Evolutionary conservation across 2,329 filamentous ascomycete genomes (phyloP).

Genomic region (Fusarium newnesense): DNA sequence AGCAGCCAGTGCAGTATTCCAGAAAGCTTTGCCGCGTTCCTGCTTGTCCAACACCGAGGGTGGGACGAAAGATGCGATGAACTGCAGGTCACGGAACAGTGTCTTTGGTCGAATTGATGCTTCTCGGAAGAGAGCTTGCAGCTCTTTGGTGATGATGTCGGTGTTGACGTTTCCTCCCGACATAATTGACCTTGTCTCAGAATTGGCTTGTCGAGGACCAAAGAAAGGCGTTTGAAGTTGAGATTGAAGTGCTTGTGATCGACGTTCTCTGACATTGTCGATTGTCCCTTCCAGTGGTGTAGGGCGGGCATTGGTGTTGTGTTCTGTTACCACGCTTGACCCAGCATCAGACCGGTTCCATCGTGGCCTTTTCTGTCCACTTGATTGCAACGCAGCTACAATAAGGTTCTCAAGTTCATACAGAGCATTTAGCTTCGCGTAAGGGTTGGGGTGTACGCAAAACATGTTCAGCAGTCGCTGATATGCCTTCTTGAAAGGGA

Average conservation of each 20-base stretch:
- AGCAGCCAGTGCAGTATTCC: constrained; percentile 88
- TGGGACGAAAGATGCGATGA: constrained; percentile 74
- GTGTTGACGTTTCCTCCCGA: constrained; percentile 64
- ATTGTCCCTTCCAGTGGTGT: constrained; percentile 73
- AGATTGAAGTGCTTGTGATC: constrained; percentile 61
- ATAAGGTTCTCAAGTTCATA: constrained; percentile 87
- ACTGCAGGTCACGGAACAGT: constrained; percentile 83
- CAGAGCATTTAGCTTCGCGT: constrained; percentile 83
- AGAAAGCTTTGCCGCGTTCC: constrained; percentile 81
- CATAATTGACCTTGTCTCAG: constrained; percentile 60
- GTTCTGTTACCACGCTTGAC: constrained; percentile 48
- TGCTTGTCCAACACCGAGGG: constrained; percentile 69
- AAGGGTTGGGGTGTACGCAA: constrained; percentile 88
- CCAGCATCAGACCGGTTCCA: constrained; percentile 52
- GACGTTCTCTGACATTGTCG: constrained; percentile 75
- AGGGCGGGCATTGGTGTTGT: constrained; percentile 49
- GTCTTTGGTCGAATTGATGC: constrained; percentile 78
- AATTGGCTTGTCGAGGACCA: constrained; percentile 56
- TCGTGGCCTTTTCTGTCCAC: constrained; percentile 47
- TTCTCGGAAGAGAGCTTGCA: constrained; percentile 75
- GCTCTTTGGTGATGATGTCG: constrained; percentile 72
- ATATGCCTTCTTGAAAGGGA: constrained; percentile 85
- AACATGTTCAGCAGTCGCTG: constrained; percentile 84
- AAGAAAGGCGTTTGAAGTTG: constrained; percentile 44
- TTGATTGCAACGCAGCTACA: constrained; percentile 70